These are phyloP conservation scores for Candida easanensis DNA, from an alignment of 805 yeast genomes.

Conservation along the genomic window DNA sequence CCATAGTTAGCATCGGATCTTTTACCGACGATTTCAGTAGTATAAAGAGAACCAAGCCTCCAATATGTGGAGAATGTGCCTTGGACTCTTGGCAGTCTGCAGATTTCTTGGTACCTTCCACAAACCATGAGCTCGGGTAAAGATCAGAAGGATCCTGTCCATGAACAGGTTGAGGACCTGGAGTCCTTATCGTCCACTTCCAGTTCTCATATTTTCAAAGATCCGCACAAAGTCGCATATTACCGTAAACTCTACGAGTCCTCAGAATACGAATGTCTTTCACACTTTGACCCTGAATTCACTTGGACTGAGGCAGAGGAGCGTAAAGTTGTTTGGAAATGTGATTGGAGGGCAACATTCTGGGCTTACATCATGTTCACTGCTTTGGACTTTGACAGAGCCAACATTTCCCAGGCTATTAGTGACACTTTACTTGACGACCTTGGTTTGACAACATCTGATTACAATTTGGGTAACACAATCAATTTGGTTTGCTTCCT, in stretches of 20 bases:
- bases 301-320: slow-evolving; percentile 57
- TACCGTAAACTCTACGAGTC: slow-evolving; percentile 45
- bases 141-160: not conserved
- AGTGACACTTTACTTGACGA: slow-evolving; percentile 42
- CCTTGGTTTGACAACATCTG: slow-evolving; percentile 49
- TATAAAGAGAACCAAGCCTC: no score
- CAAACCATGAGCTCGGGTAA: no score
- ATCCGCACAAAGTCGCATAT: slow-evolving; percentile 45
- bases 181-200: not conserved
- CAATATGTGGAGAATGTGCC: no score
- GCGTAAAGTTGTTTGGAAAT: slow-evolving; percentile 42
- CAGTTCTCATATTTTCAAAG: slow-evolving; percentile 24
- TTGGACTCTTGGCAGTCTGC: no score
- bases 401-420: slow-evolving; percentile 54
- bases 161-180: not conserved
- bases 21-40: no score
- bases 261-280: slow-evolving; percentile 51
- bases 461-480: slow-evolving; percentile 59
- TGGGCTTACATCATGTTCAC: slow-evolving; percentile 60
- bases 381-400: slow-evolving; percentile 57
- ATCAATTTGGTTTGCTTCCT: slow-evolving; percentile 51
- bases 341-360: slow-evolving; percentile 53
- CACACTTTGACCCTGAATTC: slow-evolving; percentile 54
- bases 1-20: no score
- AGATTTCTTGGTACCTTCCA: no score